Evolutionary conservation across 257 asterid genomes (phyloP).

Genomic region (Nicotiana attenuata): DNA sequence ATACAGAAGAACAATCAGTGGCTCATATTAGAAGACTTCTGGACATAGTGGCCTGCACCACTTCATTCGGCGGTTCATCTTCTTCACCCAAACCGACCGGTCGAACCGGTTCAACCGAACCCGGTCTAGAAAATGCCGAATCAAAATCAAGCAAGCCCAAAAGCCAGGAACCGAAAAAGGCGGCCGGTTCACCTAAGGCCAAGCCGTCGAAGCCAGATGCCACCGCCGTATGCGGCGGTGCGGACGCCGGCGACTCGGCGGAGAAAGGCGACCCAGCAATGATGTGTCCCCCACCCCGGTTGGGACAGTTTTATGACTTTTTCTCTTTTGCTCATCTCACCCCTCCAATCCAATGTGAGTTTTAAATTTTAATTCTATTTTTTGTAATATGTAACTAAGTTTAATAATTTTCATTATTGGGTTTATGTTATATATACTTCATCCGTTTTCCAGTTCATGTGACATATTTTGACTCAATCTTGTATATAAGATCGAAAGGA

Average conservation of each 20-base stretch:
- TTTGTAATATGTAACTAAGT: neutral
- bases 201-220: conserved; percentile 32
- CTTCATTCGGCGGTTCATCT: conserved; percentile 69
- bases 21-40: conserved; percentile 88
- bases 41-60: conserved; percentile 91
- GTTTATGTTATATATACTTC: neutral
- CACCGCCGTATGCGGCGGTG: neutral
- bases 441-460: too few relatives aligned
- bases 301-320: conserved; percentile 78
- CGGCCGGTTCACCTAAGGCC: conserved; percentile 26
- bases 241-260: conserved; percentile 28
- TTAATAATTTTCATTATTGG: neutral
- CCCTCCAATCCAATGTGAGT: conserved; percentile 82
- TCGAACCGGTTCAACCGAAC: conserved; percentile 30
- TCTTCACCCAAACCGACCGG: conserved; percentile 37
- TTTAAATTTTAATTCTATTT: neutral
- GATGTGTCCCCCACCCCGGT: conserved; percentile 80
- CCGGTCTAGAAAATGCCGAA: conserved; percentile 31
- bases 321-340: conserved; percentile 78
- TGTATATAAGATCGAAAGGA: too few relatives aligned
- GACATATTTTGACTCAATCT: too few relatives aligned
- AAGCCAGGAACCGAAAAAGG: conserved; percentile 30
- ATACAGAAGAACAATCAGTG: conserved; percentile 62
- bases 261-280: conserved; percentile 42
- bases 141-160: conserved; percentile 29